These are phyloP conservation scores for Saksenaea oblongispora DNA, from an alignment of 371 early-diverging fungal genomes.

Conservation along the genomic window DNA sequence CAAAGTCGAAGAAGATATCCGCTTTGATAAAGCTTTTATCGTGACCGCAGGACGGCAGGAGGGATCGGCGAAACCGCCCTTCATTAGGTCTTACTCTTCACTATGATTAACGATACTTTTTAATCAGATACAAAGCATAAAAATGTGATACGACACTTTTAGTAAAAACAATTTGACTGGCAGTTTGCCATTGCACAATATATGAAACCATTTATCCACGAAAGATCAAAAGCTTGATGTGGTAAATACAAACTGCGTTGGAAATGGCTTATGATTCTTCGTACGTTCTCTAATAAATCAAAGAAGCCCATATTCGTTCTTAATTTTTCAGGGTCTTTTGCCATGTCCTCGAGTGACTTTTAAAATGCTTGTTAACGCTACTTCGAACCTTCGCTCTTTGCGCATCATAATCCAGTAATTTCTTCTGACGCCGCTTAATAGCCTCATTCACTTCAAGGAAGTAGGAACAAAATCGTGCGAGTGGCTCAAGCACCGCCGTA, in stretches of 20 bases:
- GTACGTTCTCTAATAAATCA: background rate
- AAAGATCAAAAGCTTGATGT: background rate
- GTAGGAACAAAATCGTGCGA: conserved; percentile 81
- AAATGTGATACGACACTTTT: no score
- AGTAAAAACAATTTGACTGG: background rate
- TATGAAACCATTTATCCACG: background rate
- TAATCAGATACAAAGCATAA: no score
- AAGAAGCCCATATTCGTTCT: background rate
- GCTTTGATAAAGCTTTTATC: background rate
- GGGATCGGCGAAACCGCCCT: no score
- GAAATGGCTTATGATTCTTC: background rate
- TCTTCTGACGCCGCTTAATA: conserved; percentile 84
- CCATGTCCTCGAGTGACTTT: background rate
- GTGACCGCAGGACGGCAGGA: no score
- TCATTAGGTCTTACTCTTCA: no score
- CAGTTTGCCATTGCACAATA: background rate
- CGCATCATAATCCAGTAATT: conserved; percentile 88
- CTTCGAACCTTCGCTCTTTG: conserved; percentile 72
- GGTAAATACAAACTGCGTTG: background rate
- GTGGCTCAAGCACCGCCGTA: conserved; percentile 85
- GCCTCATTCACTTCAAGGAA: conserved; percentile 94
- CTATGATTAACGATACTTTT: no score
- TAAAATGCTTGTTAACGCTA: no score
- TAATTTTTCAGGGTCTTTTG: background rate
- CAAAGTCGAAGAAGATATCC: background rate